These are phyloP conservation scores for Arthrocladium fulminans DNA, from an alignment of 2,329 filamentous ascomycete species.

Conservation along the genomic window DNA sequence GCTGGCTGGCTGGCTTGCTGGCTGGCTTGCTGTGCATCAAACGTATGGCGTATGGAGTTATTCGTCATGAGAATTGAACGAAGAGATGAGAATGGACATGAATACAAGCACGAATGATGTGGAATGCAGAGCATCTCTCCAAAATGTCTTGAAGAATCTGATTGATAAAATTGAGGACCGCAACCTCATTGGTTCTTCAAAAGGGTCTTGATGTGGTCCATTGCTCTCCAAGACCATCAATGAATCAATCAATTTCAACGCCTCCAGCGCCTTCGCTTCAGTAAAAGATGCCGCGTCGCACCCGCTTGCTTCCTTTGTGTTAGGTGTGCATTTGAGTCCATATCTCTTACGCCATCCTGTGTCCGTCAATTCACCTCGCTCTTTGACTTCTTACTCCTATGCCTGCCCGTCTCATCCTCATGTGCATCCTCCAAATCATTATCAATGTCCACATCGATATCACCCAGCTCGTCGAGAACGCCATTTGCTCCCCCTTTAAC, in stretches of 20 bases:
- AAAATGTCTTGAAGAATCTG: neutral
- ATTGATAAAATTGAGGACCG: too few species aligned
- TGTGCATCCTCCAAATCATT: slow-evolving; percentile 2
- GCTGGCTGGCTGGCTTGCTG: neutral
- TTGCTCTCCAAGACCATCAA: too few species aligned
- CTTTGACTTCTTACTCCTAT: slow-evolving; percentile 6
- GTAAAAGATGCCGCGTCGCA: neutral
- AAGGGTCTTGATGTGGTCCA: too few species aligned
- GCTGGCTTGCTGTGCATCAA: slow-evolving; percentile 2
- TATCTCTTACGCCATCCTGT: slow-evolving; percentile 35
- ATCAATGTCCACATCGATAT: slow-evolving; percentile 8
- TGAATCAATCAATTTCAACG: neutral
- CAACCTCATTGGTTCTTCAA: too few species aligned
- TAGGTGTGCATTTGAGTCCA: too few species aligned
- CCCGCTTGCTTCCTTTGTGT: slow-evolving; percentile 9
- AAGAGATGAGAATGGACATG: neutral
- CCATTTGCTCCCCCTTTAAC: slow-evolving; percentile 6
- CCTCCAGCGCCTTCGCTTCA: slow-evolving; percentile 8
- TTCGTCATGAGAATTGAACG: neutral
- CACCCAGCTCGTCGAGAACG: neutral
- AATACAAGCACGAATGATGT: neutral
- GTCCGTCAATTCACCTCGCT: slow-evolving; percentile 20
- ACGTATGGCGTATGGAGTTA: slow-evolving; percentile 9
- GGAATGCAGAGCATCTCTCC: neutral
- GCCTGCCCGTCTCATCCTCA: slow-evolving; percentile 3